Percentiles rank a stretch among this genome's conserved stretches.
Conservation (phyloP, 257 asterid species). For the Solanum ossicruentum region DNA sequence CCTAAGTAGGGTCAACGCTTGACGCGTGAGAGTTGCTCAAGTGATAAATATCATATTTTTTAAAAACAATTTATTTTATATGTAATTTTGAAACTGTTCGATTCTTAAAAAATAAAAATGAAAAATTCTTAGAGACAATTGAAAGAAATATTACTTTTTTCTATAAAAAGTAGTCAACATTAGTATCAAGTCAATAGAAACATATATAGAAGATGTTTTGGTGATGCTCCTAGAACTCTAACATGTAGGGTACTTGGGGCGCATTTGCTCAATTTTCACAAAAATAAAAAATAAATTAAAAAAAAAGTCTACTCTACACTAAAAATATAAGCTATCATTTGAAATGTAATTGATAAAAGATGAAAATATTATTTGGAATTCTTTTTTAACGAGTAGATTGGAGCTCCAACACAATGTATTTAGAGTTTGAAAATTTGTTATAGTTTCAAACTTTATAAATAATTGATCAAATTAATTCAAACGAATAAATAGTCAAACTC, state of each 20-base stretch:
- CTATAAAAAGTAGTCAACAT: background rate
- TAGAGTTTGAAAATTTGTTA: background rate
- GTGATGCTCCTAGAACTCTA: slow-evolving; percentile 11
- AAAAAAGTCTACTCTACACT: no score
- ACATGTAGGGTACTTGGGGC: slow-evolving; percentile 7
- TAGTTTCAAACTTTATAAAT: background rate
- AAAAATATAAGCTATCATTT: no score
- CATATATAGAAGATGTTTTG: background rate
- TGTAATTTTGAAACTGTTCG: no score
- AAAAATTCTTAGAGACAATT: no score
- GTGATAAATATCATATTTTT: background rate
- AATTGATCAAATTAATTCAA: background rate
- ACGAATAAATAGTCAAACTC: background rate
- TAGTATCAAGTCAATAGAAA: slow-evolving; percentile 19
- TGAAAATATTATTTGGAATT: no score
- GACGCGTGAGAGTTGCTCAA: background rate
- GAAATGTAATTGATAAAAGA: no score
- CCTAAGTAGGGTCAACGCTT: background rate
- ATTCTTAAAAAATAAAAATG: no score
- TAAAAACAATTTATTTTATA: no score
- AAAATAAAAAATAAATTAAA: no score
- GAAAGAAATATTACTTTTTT: no score
- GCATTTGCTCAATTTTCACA: background rate
- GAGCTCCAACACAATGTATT: no score
- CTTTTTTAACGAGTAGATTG: no score